These are phyloP conservation scores for Geotrichum aggregatum DNA, from an alignment of 1,139 yeast species.

Conservation along the genomic window DNA sequence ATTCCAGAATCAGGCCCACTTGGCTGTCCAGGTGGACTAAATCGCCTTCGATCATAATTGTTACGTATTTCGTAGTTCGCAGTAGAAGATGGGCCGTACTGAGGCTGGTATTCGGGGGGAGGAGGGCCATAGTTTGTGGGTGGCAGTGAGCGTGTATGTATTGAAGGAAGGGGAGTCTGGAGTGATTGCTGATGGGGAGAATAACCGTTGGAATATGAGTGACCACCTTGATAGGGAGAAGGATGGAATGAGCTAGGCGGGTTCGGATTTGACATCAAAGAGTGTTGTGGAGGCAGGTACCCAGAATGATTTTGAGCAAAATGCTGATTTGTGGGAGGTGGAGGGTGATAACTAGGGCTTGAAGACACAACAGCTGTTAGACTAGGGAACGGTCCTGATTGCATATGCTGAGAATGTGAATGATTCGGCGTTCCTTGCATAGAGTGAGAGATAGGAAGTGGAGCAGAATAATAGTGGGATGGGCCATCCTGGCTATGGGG, in stretches of 20 bases:
- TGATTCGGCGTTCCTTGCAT: background rate
- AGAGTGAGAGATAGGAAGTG: background rate
- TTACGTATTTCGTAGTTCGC: background rate
- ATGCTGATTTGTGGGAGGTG: slow-evolving; percentile 2
- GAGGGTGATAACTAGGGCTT: background rate
- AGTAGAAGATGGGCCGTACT: background rate
- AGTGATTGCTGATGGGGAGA: background rate
- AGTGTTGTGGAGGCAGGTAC: background rate
- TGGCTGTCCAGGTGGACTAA: background rate
- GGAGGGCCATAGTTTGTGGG: background rate
- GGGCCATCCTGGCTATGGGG: background rate
- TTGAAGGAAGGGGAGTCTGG: slow-evolving; percentile 7
- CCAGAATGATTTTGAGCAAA: background rate
- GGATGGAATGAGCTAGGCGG: background rate
- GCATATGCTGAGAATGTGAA: background rate
- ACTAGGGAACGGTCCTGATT: background rate
- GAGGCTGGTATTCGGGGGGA: background rate
- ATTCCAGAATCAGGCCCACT: slow-evolving; percentile 1
- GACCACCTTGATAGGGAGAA: background rate
- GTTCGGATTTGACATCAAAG: background rate
- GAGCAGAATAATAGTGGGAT: background rate
- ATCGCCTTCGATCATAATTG: background rate
- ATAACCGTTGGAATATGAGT: background rate
- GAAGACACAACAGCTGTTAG: slow-evolving; percentile 1
- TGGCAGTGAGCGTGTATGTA: background rate